Evolutionary conservation across 108 stramenopile genomes (phyloP), one percentile per base, ranked within the genome.

Genomic region (Aurantiochytrium sp.): DNA sequence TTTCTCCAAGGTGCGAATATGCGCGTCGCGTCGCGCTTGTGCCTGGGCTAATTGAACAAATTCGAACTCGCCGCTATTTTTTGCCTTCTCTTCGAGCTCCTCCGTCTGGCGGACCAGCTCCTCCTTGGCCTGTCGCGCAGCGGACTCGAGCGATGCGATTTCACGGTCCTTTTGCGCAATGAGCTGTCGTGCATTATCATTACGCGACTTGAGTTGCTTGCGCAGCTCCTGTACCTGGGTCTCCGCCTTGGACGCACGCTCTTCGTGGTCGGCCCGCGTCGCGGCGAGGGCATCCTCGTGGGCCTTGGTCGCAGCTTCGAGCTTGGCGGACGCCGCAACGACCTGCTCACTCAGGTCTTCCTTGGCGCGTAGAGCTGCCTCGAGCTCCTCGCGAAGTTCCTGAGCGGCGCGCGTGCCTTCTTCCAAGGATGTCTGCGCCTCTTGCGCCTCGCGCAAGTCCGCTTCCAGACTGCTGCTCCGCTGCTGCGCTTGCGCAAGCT

Each of bases 141-240:
- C 51, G 28, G 76, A 43, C 23, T 83, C 51, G 10, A 83, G n/a
- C 49, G 51, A 6, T 6, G 45, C 45, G 12, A 83, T 47, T 23
- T 83, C 76, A 12, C 51, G 45, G 23, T 83, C 76, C 28, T 83
- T 83, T 23, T 83, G 49, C 19, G 76, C 76, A 35, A 83, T 83
- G 49, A 83, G 76, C 76, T 83, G 76, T 6, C 76, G 76, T 35
- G 76, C 76, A 23, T 83, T 83, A 23, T 83, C 76, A 45, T 83
- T 83, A 3, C 76, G 76, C 14, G 76, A 47, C 51, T 83, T 83
- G 25, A 83, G 49, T 23, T 83, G 76, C 51, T 83, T 83, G 6
- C 76, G 76, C 45, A 53, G 49, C 28, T 83, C 76, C 51, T 83
- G 76, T 12, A 83, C 49, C 4, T 83, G 49, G 0, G 23, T 45